These are phyloP conservation scores for Phytophthora brassicae DNA, from an alignment of 352 stramenopile species.

Conservation along the genomic window DNA sequence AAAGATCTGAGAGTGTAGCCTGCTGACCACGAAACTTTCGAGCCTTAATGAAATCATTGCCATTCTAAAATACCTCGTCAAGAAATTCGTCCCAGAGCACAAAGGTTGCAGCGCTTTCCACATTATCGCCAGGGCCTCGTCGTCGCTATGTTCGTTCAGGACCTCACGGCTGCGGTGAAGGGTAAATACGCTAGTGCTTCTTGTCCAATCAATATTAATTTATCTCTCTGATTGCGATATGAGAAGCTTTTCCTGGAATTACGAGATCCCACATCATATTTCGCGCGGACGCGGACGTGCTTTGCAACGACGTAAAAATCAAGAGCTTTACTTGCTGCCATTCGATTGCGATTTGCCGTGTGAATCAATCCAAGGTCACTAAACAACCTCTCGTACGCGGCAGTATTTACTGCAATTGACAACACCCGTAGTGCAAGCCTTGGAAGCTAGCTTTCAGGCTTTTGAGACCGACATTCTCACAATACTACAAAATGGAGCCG, in stretches of 20 bases:
- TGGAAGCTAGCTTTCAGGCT: background rate
- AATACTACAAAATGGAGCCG: background rate
- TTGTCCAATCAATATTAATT: background rate
- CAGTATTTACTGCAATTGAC: conserved; percentile 30
- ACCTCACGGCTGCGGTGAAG: background rate
- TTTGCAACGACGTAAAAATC: background rate
- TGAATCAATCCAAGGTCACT: conserved; percentile 25
- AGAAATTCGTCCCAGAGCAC: background rate
- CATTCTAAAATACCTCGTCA: background rate
- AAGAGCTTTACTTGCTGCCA: background rate
- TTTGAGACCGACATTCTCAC: background rate
- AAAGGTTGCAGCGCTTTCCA: background rate
- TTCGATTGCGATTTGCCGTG: conserved; percentile 8
- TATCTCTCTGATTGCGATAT: background rate
- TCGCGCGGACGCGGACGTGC: background rate
- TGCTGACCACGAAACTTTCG: background rate
- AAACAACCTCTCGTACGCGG: conserved; percentile 30
- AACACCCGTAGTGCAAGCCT: conserved; percentile 16
- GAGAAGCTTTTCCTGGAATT: background rate
- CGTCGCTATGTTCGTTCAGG: background rate
- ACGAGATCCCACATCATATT: background rate
- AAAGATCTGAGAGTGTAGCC: background rate
- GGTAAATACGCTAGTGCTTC: background rate
- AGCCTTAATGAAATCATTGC: background rate
- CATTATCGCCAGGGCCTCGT: background rate